Conservation (phyloP, 176 grass and related monocot species). For the Leersia perrieri region DNA sequence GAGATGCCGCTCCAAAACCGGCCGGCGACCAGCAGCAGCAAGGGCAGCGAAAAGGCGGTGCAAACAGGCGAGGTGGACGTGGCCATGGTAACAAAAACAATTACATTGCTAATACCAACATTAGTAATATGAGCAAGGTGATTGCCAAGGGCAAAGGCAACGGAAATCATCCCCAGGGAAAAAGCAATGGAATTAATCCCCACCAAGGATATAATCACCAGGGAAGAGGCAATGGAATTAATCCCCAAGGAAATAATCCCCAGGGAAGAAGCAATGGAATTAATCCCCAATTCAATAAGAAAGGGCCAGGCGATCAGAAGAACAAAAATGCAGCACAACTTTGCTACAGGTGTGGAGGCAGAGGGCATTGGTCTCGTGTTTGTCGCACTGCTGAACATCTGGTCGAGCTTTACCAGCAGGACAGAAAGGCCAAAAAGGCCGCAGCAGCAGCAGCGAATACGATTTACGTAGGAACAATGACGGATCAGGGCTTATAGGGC, state of each 20-base stretch:
- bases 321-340: neutral
- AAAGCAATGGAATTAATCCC: neutral
- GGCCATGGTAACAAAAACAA: neutral
- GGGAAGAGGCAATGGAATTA: neutral
- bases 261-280: neutral
- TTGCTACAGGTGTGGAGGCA: conserved; percentile 19
- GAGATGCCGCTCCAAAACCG: neutral
- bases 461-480: neutral
- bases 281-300: neutral
- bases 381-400: conserved; percentile 18
- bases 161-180: no score
- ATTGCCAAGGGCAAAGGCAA: neutral
- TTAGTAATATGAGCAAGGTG: neutral
- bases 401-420: neutral
- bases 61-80: neutral
- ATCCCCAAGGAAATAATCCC: no score
- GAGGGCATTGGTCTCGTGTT: conserved; percentile 1
- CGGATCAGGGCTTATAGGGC: neutral
- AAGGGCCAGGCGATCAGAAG: neutral
- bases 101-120: neutral
- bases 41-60: neutral
- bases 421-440: neutral
- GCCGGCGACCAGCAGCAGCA: neutral
- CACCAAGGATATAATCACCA: no score
- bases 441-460: neutral